phyloP scores from a whole-genome alignment of 1,284 basidiomycete species.

The Cystobasidium sp. region DNA sequence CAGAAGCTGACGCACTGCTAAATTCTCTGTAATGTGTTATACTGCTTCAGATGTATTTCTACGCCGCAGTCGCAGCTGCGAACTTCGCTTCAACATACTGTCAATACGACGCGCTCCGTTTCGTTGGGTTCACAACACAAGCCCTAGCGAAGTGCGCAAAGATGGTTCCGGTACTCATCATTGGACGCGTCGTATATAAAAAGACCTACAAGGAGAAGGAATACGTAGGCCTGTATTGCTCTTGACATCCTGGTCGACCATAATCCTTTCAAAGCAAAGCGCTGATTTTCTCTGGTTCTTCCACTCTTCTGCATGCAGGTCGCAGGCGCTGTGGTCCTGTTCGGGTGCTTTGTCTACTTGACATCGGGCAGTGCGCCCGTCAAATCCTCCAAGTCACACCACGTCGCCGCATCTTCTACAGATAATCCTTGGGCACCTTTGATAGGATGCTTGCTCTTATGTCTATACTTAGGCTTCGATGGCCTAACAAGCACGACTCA shows the following conservation, averaged over 20 bases:
- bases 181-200: conserved; percentile 49
- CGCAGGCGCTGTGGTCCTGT: conserved; percentile 49
- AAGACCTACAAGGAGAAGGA: conserved; percentile 49
- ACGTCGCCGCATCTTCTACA: conserved; percentile 11
- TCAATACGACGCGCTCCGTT: conserved; percentile 52
- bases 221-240: conserved; percentile 9
- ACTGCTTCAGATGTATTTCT: conserved; percentile 29
- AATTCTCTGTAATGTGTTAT: background rate
- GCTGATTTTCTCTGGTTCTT: background rate
- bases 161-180: conserved; percentile 52
- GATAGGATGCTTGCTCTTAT: conserved; percentile 31
- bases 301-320: conserved; percentile 37
- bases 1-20: background rate
- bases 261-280: background rate
- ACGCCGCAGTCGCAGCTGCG: conserved; percentile 47
- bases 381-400: conserved; percentile 38
- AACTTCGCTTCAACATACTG: conserved; percentile 51
- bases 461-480: conserved; percentile 52
- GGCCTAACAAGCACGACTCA: conserved; percentile 52
- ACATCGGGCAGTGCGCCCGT: conserved; percentile 45
- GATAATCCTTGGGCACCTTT: conserved; percentile 5
- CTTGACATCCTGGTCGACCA: background rate
- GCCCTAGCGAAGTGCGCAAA: conserved; percentile 47
- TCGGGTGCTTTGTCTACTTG: conserved; percentile 51
- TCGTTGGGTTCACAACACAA: conserved; percentile 47